Evolutionary conservation across 495 filamentous ascomycete species (phyloP).

Genomic region (Aspergillus nidulans): DNA sequence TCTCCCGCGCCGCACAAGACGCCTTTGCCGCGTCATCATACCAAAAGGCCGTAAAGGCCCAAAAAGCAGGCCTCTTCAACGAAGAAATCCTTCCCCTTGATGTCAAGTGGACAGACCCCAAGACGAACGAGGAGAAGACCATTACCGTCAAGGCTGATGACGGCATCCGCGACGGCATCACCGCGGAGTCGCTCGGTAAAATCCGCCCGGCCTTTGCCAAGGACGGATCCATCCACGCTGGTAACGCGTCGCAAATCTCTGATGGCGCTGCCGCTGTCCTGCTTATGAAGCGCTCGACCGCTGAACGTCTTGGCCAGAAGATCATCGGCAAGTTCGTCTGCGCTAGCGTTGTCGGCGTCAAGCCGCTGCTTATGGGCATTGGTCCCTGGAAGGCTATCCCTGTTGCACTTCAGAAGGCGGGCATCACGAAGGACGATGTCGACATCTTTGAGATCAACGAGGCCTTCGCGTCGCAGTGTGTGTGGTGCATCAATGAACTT

Average conservation of each 20-base stretch:
- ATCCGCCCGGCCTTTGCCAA: slow-evolving; percentile 90
- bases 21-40: slow-evolving; percentile 85
- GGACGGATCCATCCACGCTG: slow-evolving; percentile 89
- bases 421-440: slow-evolving; percentile 83
- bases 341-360: slow-evolving; percentile 80
- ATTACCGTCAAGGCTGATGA: slow-evolving; percentile 85
- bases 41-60: slow-evolving; percentile 82
- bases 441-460: slow-evolving; percentile 99
- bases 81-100: slow-evolving; percentile 86
- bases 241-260: slow-evolving; percentile 91
- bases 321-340: slow-evolving; percentile 89
- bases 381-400: slow-evolving; percentile 97
- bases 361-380: slow-evolving; percentile 91
- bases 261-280: slow-evolving; percentile 95
- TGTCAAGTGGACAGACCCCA: slow-evolving; percentile 82
- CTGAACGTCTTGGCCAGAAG: slow-evolving; percentile 78
- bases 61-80: slow-evolving; percentile 84
- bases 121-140: slow-evolving; percentile 79
- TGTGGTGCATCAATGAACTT: slow-evolving; percentile 90
- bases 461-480: slow-evolving; percentile 91
- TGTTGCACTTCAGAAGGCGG: slow-evolving; percentile 79
- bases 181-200: slow-evolving; percentile 73
- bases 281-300: slow-evolving; percentile 91
- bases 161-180: slow-evolving; percentile 86
- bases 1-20: slow-evolving; percentile 74